These are phyloP conservation scores for Dichomitus squalens DNA, from an alignment of 1,284 basidiomycete genomes.

Conservation along the genomic window DNA sequence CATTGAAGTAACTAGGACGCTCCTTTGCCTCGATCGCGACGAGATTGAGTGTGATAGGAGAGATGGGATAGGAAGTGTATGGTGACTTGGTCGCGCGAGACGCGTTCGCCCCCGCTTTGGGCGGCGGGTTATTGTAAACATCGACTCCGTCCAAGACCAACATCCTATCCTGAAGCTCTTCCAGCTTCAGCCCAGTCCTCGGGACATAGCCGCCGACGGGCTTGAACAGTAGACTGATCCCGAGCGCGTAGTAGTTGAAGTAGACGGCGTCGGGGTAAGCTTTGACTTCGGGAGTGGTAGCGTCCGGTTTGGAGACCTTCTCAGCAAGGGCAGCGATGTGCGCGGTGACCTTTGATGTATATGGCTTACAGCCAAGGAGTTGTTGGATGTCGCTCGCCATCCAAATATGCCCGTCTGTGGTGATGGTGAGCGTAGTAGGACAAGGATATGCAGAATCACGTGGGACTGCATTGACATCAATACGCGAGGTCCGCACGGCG, in stretches of 20 bases:
- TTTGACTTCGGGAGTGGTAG: slow-evolving; percentile 63
- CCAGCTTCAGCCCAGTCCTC: slow-evolving; percentile 42
- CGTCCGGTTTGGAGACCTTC: slow-evolving; percentile 22
- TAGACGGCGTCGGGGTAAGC: slow-evolving; percentile 82
- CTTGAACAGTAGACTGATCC: slow-evolving; percentile 76
- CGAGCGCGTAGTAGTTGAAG: slow-evolving; percentile 79
- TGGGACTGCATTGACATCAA: slow-evolving; percentile 15
- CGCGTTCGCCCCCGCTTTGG: slow-evolving; percentile 29
- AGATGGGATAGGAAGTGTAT: slow-evolving; percentile 58
- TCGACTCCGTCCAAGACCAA: slow-evolving; percentile 74
- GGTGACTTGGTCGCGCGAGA: slow-evolving; percentile 36
- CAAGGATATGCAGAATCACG: slow-evolving; percentile 15
- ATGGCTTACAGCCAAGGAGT: slow-evolving; percentile 47
- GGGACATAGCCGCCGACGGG: slow-evolving; percentile 65
- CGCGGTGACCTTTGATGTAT: slow-evolving; percentile 44
- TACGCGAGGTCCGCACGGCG: neutral
- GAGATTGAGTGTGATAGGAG: slow-evolving; percentile 49
- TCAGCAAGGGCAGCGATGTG: slow-evolving; percentile 46
- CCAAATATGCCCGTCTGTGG: neutral
- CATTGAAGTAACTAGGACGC: slow-evolving; percentile 44
- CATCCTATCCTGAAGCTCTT: slow-evolving; percentile 50
- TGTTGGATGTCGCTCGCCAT: slow-evolving; percentile 34
- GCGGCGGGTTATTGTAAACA: slow-evolving; percentile 67
- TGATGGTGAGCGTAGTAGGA: slow-evolving; percentile 8
- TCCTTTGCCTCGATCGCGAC: slow-evolving; percentile 40